Base-by-base conservation (phyloP, 805 yeast species). In the Suhomyces vadensis region DNA sequence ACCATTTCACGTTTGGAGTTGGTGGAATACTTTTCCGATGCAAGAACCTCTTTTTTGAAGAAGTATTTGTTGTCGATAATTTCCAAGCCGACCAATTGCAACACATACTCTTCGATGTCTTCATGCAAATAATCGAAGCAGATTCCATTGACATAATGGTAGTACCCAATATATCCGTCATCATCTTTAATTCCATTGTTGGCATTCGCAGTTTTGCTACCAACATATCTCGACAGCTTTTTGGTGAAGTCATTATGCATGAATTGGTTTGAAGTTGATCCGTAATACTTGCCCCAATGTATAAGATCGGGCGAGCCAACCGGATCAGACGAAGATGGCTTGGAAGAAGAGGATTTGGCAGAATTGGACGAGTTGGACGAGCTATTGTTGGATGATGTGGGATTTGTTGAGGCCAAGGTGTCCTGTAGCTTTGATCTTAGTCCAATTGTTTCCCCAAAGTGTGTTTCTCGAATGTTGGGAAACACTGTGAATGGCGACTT, bases 81-180 rank as follows among this genome's bases (percentile, higher is more conserved):
- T 14, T 50, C 54, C 5, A 67, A 56, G 10, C 72, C 72, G 16
- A 65, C 46, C 9, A 57, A 47, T n/a, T 48, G 52, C 20, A 51
- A 47, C 5, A 67, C 49, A 44, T 71, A 63, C 16, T 44, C 44
- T 40, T 69, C 71, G 23, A 71, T 54, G 14, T 60, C 61, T 4
- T 29, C 33, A 11, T 53, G 57, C n/a, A 56, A 49, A 8, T 41
- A 41, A 14, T 50, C 42, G 19, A 53, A 51, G 35, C 57, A 50
- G 8, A 68, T 24, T 3, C 76, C 76, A 51, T 71, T 69, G 25
- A 58, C 63, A 46, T 53, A 67, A 50, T 71, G 75, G 48, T 64
- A 71, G 47, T 50, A 60, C 0, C 75, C 76, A 4, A 68, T 55
- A 48, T 67, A 70, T 5, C 72, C 73, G 37, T 70, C 75, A 29